Base-by-base conservation (phyloP, 345 rosid genomes). In the Punica granatum region DNA sequence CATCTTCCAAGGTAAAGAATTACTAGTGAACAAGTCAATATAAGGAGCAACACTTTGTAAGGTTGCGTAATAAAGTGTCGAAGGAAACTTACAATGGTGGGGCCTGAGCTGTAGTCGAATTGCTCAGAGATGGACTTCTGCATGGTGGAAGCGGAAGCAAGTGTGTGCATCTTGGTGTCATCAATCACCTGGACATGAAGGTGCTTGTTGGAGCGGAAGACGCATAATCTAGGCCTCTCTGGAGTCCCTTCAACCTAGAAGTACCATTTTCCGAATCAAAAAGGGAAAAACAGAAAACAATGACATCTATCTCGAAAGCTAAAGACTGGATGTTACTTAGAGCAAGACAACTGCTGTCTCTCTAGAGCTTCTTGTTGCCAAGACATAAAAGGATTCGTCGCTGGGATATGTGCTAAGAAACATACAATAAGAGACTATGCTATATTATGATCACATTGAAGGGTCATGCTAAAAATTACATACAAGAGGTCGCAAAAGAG, bases 141-240 rank as follows among this genome's bases (percentile, higher is more conserved):
- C 84, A 79, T 83, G 6, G 99, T 91, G 41, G 97, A 90, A 32
- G 90, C 96, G 0, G 97, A 81, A 70, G 96, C 96, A 67, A 94
- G 88, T 0, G 99, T 94, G 78, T 91, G 99, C 97, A 91, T 94
- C 88, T 91, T 91, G 3, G 90, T 79, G 77, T 94, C 99, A 79
- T 94, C 99, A 68, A 94, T 88, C 77, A 94, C 96, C 79, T 94
- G 97, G 41, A 82, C 96, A 67, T 88, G 89, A 21, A 94, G 78
- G 80, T 89, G 95, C 77, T 89, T 91, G 90, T 89, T 94, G 70
- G 97, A 94, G 7, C 97, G 90, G 71, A 80, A 94, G 7, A 94
- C 92, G 28, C 86, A 76, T 9, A 94, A 67, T 73, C 97, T 80
- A 46, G 97, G 98, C 84, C 98, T 89, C 68, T 90, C 98, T 2